Evolutionary conservation across 306 rosid genomes (phyloP).

Genomic region (Oemleria cerasiformis): DNA sequence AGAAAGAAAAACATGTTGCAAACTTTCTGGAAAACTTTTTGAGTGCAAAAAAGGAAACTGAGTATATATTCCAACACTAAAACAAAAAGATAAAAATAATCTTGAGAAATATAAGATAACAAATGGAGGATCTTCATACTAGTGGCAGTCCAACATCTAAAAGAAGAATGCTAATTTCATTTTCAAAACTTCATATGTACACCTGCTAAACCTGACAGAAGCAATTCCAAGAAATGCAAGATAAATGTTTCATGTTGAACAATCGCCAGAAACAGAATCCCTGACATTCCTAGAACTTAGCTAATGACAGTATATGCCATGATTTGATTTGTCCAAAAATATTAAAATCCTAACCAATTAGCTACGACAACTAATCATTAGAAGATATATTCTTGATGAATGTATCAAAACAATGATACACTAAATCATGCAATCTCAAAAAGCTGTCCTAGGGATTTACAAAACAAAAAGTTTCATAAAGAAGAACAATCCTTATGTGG

Average conservation of each 20-base stretch:
- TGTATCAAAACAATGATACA: too few relatives aligned
- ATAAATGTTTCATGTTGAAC: not conserved
- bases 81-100: not conserved
- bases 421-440: too few relatives aligned
- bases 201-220: not conserved
- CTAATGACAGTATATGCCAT: not conserved
- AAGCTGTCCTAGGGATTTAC: too few relatives aligned
- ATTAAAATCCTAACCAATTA: too few relatives aligned
- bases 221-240: constrained; percentile 3
- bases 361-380: too few relatives aligned
- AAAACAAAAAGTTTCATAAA: too few relatives aligned
- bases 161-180: not conserved
- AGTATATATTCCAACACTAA: not conserved
- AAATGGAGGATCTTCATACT: not conserved
- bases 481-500: too few relatives aligned
- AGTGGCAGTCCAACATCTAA: not conserved
- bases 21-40: not conserved
- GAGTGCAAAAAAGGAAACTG: not conserved
- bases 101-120: not conserved
- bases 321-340: too few relatives aligned
- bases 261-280: not conserved
- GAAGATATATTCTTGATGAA: too few relatives aligned
- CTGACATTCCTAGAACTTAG: not conserved
- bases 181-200: not conserved
- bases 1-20: not conserved